These are phyloP conservation scores for Tuber umbilicatum DNA, from an alignment of 495 filamentous ascomycete species.

Conservation along the genomic window DNA sequence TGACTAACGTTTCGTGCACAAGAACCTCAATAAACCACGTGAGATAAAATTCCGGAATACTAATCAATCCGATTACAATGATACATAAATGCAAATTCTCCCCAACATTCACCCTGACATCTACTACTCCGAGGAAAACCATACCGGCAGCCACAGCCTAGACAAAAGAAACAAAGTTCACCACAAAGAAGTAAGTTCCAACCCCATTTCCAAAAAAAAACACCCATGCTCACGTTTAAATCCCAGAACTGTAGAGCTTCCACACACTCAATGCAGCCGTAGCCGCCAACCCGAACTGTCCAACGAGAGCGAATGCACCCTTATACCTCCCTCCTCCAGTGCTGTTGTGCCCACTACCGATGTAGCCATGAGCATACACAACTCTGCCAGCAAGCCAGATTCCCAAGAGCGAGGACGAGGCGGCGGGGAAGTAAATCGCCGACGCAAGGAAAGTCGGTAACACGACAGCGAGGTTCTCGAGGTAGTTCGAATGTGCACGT, in stretches of 20 bases:
- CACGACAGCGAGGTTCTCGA: conserved; percentile 59
- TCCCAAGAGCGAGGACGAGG: conserved; percentile 50
- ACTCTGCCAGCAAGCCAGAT: conserved; percentile 54
- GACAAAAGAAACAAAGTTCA: neutral
- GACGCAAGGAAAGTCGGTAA: conserved; percentile 52
- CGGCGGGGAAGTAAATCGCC: conserved; percentile 49
- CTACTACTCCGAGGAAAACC: neutral
- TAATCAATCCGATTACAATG: neutral
- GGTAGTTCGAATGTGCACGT: conserved; percentile 64
- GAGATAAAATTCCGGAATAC: neutral
- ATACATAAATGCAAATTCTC: neutral
- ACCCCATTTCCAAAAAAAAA: neutral
- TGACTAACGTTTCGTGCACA: neutral
- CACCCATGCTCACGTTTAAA: neutral
- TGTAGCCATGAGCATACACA: conserved; percentile 59
- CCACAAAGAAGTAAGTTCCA: neutral
- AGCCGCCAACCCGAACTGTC: conserved; percentile 48
- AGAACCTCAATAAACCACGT: neutral
- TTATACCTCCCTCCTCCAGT: conserved; percentile 48
- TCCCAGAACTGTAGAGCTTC: neutral
- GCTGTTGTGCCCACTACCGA: conserved; percentile 45
- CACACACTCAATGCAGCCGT: conserved; percentile 40
- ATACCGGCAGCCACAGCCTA: neutral
- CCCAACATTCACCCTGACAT: neutral
- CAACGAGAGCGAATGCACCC: conserved; percentile 44